Evolutionary conservation across 805 yeast species (phyloP).

Genomic region (Alloascoidea hylecoeti): DNA sequence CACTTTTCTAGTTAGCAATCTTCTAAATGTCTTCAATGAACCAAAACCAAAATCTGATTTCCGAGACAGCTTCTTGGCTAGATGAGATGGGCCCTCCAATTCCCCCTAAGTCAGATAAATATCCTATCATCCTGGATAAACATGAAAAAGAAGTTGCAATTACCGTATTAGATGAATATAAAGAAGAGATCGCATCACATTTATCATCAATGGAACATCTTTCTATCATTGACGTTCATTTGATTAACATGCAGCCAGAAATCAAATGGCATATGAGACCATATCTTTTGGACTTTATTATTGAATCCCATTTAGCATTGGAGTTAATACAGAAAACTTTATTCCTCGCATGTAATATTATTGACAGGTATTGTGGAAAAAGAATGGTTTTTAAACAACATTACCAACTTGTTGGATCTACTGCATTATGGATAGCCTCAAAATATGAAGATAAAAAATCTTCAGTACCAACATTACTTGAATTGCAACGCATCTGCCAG

Average conservation of each 20-base stretch:
- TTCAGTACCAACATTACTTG: constrained; percentile 60
- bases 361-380: constrained; percentile 85
- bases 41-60: no score
- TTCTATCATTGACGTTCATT: constrained; percentile 29
- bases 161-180: neutral
- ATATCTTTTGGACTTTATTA: constrained; percentile 63
- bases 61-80: no score
- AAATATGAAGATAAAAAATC: constrained; percentile 68
- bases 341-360: constrained; percentile 57
- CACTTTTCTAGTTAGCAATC: no score
- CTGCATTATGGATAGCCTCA: constrained; percentile 87
- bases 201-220: neutral
- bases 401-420: constrained; percentile 80
- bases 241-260: constrained; percentile 83
- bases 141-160: neutral
- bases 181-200: neutral
- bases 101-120: no score
- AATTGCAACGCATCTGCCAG: constrained; percentile 61
- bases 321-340: constrained; percentile 54
- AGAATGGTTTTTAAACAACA: constrained; percentile 77
- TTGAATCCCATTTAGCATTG: constrained; percentile 46
- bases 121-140: no score
- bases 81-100: no score
- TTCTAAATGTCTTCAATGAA: no score
- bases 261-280: constrained; percentile 59